Conservation (phyloP, 2,329 filamentous ascomycete genomes). For the Botrytis hyacinthi region DNA sequence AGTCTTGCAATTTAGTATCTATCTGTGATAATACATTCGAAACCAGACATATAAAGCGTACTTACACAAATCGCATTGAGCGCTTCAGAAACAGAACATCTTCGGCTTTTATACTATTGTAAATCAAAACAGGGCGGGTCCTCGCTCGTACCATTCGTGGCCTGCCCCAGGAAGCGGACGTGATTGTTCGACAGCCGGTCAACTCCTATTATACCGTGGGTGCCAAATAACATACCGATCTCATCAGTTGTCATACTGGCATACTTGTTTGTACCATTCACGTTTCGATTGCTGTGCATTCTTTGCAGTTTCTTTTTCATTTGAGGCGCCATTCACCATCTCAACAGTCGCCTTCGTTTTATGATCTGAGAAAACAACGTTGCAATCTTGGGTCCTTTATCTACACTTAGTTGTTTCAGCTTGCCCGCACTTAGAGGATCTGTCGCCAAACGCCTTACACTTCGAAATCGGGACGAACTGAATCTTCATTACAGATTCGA, state of each 20-base stretch:
- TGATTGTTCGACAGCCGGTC: slow-evolving; percentile 15
- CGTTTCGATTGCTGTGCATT: slow-evolving; percentile 14
- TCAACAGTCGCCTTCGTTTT: slow-evolving; percentile 9
- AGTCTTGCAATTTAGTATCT: not conserved
- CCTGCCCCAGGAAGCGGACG: slow-evolving; percentile 13
- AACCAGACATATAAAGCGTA: not conserved
- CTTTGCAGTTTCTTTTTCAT: not conserved
- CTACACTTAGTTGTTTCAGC: slow-evolving; percentile 19
- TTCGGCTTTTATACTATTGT: slow-evolving; percentile 10
- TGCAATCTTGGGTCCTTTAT: not conserved
- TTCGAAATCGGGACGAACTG: slow-evolving; percentile 16
- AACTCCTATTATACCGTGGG: slow-evolving; percentile 15
- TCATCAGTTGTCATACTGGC: slow-evolving; percentile 10
- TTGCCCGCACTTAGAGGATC: slow-evolving; percentile 12
- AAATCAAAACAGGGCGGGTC: slow-evolving; percentile 20
- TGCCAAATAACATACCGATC: not conserved
- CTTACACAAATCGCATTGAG: slow-evolving; percentile 9
- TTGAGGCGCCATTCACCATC: not conserved
- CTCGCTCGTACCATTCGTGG: slow-evolving; percentile 19
- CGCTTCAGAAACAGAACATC: slow-evolving; percentile 14
- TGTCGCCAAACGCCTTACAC: slow-evolving; percentile 13
- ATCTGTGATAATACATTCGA: not conserved
- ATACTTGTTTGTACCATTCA: not conserved
- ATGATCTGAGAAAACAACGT: slow-evolving; percentile 8
- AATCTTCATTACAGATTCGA: not conserved